Percentiles rank a stretch among this genome's conserved stretches.
Conservation (phyloP, 2,329 filamentous ascomycete species). For the Diplodia seriata region DNA sequence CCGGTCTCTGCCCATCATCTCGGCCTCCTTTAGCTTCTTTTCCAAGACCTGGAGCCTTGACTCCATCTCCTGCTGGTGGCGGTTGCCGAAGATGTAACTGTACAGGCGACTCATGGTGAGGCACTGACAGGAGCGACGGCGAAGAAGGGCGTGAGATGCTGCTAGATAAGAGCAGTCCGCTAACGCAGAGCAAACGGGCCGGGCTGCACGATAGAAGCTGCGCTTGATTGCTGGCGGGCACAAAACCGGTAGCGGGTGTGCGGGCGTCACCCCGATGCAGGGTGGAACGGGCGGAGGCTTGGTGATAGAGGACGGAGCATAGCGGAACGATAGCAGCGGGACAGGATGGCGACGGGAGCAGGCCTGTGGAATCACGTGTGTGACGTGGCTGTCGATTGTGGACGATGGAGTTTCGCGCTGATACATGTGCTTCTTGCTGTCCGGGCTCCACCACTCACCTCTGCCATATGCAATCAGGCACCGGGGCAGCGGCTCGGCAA, state of each 20-base stretch:
- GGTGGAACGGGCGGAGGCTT: background rate
- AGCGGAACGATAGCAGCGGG: constrained; percentile 8
- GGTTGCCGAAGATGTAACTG: constrained; percentile 27
- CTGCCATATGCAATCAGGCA: constrained; percentile 5
- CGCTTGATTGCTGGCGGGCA: background rate
- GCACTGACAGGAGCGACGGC: background rate
- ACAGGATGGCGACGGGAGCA: background rate
- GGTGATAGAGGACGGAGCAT: constrained; percentile 7
- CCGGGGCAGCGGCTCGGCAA: constrained; percentile 23
- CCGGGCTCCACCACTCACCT: constrained; percentile 13
- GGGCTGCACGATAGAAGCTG: background rate
- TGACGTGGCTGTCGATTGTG: constrained; percentile 26
- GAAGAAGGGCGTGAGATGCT: background rate
- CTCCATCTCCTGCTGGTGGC: constrained; percentile 21
- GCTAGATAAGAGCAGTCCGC: background rate
- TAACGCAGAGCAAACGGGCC: background rate
- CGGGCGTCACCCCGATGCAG: background rate
- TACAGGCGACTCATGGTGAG: constrained; percentile 26
- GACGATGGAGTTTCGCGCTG: constrained; percentile 4
- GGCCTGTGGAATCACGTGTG: constrained; percentile 25
- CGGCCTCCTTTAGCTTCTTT: constrained; percentile 37
- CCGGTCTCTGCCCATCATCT: constrained; percentile 26
- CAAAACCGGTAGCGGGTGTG: background rate
- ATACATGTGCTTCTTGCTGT: constrained; percentile 27
- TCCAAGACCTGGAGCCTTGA: constrained; percentile 22